Base-by-base conservation (phyloP, 768 basidiomycete genomes). In the Phylloporus sp. region DNA sequence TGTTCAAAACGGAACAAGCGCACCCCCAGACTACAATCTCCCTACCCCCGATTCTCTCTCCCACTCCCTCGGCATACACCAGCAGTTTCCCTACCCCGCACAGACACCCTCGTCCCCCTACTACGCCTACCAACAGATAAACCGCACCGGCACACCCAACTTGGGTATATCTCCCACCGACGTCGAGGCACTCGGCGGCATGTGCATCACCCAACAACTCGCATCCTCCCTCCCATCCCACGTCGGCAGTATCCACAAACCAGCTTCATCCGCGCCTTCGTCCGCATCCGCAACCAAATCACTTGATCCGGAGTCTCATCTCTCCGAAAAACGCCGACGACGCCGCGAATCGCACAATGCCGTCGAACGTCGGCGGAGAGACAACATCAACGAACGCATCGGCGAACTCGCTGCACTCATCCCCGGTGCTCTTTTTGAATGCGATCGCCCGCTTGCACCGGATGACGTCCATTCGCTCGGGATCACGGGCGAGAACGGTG, bases 351-450 rank as follows among this genome's bases (percentile, higher is more conserved):
- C 83, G 8, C 93, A 97, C 65, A 97, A 97, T 59, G 91, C 91
- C 2, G 93, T 97, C 57, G 93, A 97, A 73, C 75, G 93, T 16
- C 71, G 93, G 24, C 63, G 93, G 53, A 69, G 93, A 43, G 93
- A 97, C 64, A 95, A 94, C 67, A 97, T 97, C 68, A 97, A 97
- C 70, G 93, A 97, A 72, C 91, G 92, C 70, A 97, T 97, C 59
- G 80, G 81, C 34, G 93, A 97, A 67, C 80, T 97, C 2, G 88
- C 93, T 18, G 86, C 86, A 20, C 76, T 97, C 40, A 87, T 97
- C 54, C 93, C 93, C 2, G 92, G 92, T 66, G 85, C 85, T 60
- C 77, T 94, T 70, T 74, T 93, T 35, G 90, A 91, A 40, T 72
- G 77, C 45, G 73, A 74, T 35, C 75, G 66, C 1, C 66, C 66